Conservation (phyloP, 2,329 filamentous ascomycete genomes). For the Monilinia aucupariae region DNA sequence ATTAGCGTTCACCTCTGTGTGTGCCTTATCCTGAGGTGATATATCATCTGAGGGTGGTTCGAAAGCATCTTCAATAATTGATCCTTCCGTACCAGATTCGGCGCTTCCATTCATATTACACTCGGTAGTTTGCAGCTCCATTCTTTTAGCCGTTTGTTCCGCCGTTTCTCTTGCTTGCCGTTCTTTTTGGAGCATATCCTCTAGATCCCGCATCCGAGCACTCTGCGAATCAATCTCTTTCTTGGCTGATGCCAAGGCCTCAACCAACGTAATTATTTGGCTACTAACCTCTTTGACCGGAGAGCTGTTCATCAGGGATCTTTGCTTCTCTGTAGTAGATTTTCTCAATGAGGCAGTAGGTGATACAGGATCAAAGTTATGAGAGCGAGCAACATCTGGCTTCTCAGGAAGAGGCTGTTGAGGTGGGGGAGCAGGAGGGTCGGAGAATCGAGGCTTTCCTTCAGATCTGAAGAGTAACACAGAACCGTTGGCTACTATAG, state of each 20-base stretch:
- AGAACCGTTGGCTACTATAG: constrained; percentile 42
- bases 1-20: constrained; percentile 59
- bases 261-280: constrained; percentile 78
- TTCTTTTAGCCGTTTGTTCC: constrained; percentile 70
- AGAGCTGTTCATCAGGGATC: constrained; percentile 45
- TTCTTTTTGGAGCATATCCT: constrained; percentile 72
- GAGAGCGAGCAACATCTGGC: constrained; percentile 59
- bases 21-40: constrained; percentile 26
- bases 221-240: constrained; percentile 82
- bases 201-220: constrained; percentile 72
- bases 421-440: constrained; percentile 87
- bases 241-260: constrained; percentile 77
- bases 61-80: constrained; percentile 43
- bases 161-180: constrained; percentile 75
- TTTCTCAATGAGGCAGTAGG: constrained; percentile 62
- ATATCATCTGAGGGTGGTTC: constrained; percentile 38
- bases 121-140: constrained; percentile 53
- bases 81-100: constrained; percentile 37
- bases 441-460: constrained; percentile 78
- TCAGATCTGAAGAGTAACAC: constrained; percentile 57
- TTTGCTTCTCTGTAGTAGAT: constrained; percentile 68
- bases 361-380: constrained; percentile 38
- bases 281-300: constrained; percentile 52
- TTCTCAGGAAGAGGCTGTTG: constrained; percentile 92
- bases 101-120: constrained; percentile 39